Evolutionary conservation across 2,329 filamentous ascomycete genomes (phyloP), one percentile per base, ranked within the genome.

Genomic region (Cephalotrichum gorgonifer): DNA sequence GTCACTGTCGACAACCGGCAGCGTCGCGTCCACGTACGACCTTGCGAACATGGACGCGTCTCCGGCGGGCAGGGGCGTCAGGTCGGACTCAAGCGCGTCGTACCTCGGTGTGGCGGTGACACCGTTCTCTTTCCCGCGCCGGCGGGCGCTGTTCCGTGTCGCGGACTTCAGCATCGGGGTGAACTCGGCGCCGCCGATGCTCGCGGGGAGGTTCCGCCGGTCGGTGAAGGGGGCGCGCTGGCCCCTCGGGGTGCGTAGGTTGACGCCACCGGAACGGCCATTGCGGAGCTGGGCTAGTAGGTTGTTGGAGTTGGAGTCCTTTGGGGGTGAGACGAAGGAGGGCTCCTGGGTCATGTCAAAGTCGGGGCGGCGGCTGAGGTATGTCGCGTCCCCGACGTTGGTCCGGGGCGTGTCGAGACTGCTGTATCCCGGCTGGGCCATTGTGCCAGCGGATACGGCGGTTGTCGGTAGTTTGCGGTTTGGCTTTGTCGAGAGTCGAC

Each of bases 111-210:
- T 95, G 52, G 78, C 76, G 20, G 76, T 69, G 14, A 71, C 72
- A 50, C 66, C 73, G 64, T 81, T 85, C 66, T 77, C 79, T 63
- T 77, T 85, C 62, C 76, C 79, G 65, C 62, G 76, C 53, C 68
- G 78, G 65, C 72, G 83, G 70, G 72, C 86, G 76, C 72, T 88
- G 71, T 74, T 90, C 73, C 70, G 75, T 61, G 78, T 84, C n/a
- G 77, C 81, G 23, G 72, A 88, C 66, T 95, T 95, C 62, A 98
- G 79, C 56, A 98, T 72, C 0, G 94, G 93, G 1, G 93, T 98
- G 64, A 98, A 98, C 60, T 98, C 94, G 57, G 82, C 83, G 48
- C 78, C 79, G 42, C 73, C 78, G 39, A 83, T 68, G 54, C 77
- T 76, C 33, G 74, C 72, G 22, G 83, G 85, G 22, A 88, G 72